Conservation (phyloP, 2,329 filamentous ascomycete genomes). For the Aspergillus ochraceoroseus region DNA sequence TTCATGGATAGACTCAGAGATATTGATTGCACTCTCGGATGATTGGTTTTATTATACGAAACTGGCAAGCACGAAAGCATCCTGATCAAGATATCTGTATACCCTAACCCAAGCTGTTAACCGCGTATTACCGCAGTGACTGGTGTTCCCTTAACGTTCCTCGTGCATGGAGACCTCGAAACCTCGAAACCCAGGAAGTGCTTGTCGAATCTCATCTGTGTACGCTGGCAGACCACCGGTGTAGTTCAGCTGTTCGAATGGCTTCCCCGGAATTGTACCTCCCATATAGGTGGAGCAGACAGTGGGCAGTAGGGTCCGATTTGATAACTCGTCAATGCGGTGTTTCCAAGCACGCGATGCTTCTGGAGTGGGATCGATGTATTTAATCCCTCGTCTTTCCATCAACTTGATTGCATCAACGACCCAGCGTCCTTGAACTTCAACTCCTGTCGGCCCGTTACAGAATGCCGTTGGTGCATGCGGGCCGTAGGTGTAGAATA, state of each 20-base stretch:
- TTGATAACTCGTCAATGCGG: slow-evolving; percentile 45
- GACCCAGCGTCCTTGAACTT: slow-evolving; percentile 56
- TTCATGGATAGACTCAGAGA: too few relatives aligned
- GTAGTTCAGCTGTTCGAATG: slow-evolving; percentile 50
- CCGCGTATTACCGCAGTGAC: too few relatives aligned
- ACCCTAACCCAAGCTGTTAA: too few relatives aligned
- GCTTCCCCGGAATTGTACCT: slow-evolving; percentile 52
- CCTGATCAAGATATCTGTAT: too few relatives aligned
- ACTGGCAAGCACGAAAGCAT: too few relatives aligned
- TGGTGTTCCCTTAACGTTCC: too few relatives aligned
- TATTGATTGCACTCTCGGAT: too few relatives aligned
- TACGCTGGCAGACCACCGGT: slow-evolving; percentile 21
- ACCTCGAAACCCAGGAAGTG: too few relatives aligned
- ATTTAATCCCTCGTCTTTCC: slow-evolving; percentile 44
- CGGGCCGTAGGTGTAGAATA: slow-evolving; percentile 52
- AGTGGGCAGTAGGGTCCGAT: slow-evolving; percentile 48
- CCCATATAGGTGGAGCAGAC: slow-evolving; percentile 55
- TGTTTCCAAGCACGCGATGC: slow-evolving; percentile 50
- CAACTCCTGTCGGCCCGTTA: slow-evolving; percentile 54
- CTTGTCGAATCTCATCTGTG: slow-evolving; percentile 14
- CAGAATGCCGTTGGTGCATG: slow-evolving; percentile 54
- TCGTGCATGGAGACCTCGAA: too few relatives aligned
- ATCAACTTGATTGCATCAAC: slow-evolving; percentile 49
- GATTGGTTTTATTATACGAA: too few relatives aligned
- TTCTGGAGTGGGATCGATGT: slow-evolving; percentile 49